A percentile compares a stretch with the other conserved stretches of the same genome.
phyloP scores from a whole-genome alignment of 768 basidiomycete genomes.

The Suillus fuscotomentosus region DNA sequence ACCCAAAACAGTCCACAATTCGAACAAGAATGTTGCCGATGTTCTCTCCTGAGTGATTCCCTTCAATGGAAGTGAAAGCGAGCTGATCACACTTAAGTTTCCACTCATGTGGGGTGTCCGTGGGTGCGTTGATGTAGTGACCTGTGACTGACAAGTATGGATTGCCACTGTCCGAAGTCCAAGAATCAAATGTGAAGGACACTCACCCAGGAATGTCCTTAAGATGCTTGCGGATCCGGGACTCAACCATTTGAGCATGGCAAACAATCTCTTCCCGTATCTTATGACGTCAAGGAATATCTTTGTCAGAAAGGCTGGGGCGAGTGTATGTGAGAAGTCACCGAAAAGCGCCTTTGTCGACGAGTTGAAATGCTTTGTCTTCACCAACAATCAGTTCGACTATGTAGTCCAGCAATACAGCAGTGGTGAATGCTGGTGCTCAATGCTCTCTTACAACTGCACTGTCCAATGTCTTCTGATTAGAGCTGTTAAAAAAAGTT shows the following conservation, averaged over 20 bases:
- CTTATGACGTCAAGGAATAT: not conserved
- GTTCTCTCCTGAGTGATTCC: too few relatives aligned
- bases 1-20: too few relatives aligned
- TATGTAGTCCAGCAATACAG: not conserved
- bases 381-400: not conserved
- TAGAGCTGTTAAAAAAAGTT: not conserved
- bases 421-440: not conserved
- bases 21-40: too few relatives aligned
- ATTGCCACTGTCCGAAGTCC: too few relatives aligned
- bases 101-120: too few relatives aligned
- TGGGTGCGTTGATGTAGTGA: too few relatives aligned
- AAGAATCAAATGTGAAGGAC: too few relatives aligned
- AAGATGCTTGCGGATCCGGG: too few relatives aligned
- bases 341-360: not conserved
- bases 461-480: not conserved
- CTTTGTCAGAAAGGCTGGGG: not conserved
- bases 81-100: too few relatives aligned
- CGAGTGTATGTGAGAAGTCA: not conserved
- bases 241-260: not conserved
- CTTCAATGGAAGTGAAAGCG: too few relatives aligned
- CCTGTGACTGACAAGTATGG: too few relatives aligned
- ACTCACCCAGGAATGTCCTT: too few relatives aligned
- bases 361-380: not conserved
- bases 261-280: not conserved
- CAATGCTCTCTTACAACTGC: not conserved